Base-by-base conservation (phyloP, 106 monocot species). In the Dactylorhiza incarnata region DNA sequence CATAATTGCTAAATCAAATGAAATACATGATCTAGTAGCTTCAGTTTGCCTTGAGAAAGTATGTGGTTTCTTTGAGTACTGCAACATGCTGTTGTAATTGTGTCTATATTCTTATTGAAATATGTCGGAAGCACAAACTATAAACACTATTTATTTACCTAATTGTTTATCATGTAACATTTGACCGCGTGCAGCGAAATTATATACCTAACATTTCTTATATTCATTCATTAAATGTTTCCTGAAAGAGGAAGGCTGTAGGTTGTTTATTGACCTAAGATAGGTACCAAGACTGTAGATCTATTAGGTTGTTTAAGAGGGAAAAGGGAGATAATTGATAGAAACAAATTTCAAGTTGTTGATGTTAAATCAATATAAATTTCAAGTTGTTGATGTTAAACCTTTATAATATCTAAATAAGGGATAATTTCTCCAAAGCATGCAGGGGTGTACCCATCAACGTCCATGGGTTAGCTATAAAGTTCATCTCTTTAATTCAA, bases 11-110 rank as follows among this genome's bases (percentile, higher is more conserved):
- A 91, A 89, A 78, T 97, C 97, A 29, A 94, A 89, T 79, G 80
- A 83, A 56, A 83, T 80, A 62, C 76, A 89, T 70, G 94, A 97
- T 82, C 72, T 76, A 43, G 80, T 97, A 54, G 89, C 97, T 68
- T 87, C 97, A 16, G 73, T 94, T 73, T 89, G 87, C 0, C 75
- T 91, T 68, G 86, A 87, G 45, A 94, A 89, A 77, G 97, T 93
- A 90, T 47, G 80, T 74, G 52, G 19, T 56, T 43, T 46, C 19
- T 11, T 78, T 75, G 56, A 69, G 47, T 71, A 5, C 25, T 44
- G 45, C 37, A 9, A 9, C 37, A 4, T 72, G 6, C 22, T 72
- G 22, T 16, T 22, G 19, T 49, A 49, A 23, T 49, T 16, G 11
- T 49, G n/a, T 71, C 7, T 71, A n/a, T 49, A 22, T 49, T 72